Base-by-base conservation (phyloP, 1,284 basidiomycete species). In the Melampsora allii-populina region DNA sequence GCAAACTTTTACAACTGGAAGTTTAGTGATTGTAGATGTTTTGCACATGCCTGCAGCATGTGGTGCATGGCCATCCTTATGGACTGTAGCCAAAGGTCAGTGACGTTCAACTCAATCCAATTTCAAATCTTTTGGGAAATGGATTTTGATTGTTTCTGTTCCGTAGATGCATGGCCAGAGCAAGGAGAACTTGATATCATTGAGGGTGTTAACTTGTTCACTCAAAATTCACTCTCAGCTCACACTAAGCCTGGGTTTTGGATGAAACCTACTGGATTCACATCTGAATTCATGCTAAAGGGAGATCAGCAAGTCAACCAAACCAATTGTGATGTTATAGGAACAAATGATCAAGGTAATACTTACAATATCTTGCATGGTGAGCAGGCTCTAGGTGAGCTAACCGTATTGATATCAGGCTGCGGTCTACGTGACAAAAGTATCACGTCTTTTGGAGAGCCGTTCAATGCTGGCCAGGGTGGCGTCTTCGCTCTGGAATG, bases 61-160 rank as follows among this genome's bases (percentile, higher is more conserved):
- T 80, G 86, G 86, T 61, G 85, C 88, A 48, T 93, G 91, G 91
- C 91, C 91, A 66, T 90, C 91, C 24, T 90, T 85, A 78, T 79
- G 81, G 86, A 85, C 85, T 3, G 83, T 83, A 24, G 53, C 53
- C 2, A 24, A 56, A 29, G 45, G 88, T 87, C 12, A 10, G 39
- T 42, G 14, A 19, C 5, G 19, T 53, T 1, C n/a, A 29, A 29
- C 29, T 29, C 0, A 2, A 39, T 10, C 5, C 7, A 53, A 12
- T 6, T n/a, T n/a, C 19, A 53, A 53, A 21, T 12, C 1, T 53
- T 5, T 2, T 21, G 48, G 2, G 4, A 14, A n/a, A 5, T 21
- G 19, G 2, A 21, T 21, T 5, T 21, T 17, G 12, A 10, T 39
- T 39, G 29, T 10, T 42, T 42, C 17, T 17, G 0, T 17, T 17